A percentile compares a stretch with the other conserved stretches of the same genome.
These are phyloP conservation scores for Oenanthe sinensis DNA, from an alignment of 129 eudicot species.

Conservation along the genomic window DNA sequence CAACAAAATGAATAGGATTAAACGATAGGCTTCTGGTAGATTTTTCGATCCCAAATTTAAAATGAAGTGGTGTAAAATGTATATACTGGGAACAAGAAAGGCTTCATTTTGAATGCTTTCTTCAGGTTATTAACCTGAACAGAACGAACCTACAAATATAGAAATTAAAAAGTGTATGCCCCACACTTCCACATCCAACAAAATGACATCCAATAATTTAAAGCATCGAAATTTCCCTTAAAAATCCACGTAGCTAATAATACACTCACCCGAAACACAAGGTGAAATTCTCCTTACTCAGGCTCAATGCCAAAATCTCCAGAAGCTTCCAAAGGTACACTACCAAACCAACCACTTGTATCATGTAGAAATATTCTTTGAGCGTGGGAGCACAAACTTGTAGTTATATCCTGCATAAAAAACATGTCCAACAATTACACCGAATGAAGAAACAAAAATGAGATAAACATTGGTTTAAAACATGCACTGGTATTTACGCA, in stretches of 20 bases:
- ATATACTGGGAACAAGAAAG: conserved; percentile 79
- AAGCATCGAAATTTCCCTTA: neutral
- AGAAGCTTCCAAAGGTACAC: conserved; percentile 94
- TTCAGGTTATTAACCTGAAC: conserved; percentile 92
- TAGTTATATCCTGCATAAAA: conserved; percentile 61
- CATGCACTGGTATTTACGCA: neutral
- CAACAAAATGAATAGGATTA: neutral
- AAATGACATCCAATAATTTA: neutral
- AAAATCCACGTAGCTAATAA: neutral
- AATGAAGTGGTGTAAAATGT: neutral
- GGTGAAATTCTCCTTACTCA: conserved; percentile 95
- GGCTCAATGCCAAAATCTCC: conserved; percentile 99
- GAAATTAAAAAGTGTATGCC: neutral
- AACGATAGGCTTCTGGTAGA: neutral
- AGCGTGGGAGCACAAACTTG: conserved; percentile 87
- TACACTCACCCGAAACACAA: conserved; percentile 79
- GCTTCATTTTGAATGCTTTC: conserved; percentile 96
- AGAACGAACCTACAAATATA: conserved; percentile 69
- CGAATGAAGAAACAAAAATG: conserved; percentile 12
- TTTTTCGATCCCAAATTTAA: neutral
- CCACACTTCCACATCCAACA: neutral
- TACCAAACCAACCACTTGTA: conserved; percentile 97
- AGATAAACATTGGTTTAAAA: neutral
- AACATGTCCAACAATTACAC: conserved; percentile 1
- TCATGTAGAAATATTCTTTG: conserved; percentile 90